Percentiles rank a stretch among this genome's conserved stretches.
phyloP scores from a whole-genome alignment of 768 basidiomycete genomes.

The Rhodotorula toruloides region DNA sequence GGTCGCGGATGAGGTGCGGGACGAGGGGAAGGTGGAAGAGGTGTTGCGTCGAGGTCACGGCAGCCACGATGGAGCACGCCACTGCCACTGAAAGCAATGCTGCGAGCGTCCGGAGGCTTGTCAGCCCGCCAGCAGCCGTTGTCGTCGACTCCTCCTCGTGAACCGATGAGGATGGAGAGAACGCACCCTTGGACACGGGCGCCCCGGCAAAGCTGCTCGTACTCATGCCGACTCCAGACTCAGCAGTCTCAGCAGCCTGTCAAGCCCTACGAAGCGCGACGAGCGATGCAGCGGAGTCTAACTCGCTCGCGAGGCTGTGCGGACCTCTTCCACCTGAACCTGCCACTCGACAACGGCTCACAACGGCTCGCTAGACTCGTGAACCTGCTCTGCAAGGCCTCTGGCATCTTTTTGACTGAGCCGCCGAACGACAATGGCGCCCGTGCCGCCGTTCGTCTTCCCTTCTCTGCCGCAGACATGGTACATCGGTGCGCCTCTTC shows the following conservation, averaged over 20 bases:
- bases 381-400: too few relatives aligned
- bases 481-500: constrained; percentile 31
- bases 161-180: background rate
- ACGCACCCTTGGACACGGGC: constrained; percentile 32
- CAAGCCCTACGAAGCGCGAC: too few relatives aligned
- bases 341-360: too few relatives aligned
- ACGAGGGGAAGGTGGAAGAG: constrained; percentile 24
- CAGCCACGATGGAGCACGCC: constrained; percentile 8
- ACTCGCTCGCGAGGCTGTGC: too few relatives aligned
- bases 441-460: constrained; percentile 33
- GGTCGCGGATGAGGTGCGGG: constrained; percentile 37
- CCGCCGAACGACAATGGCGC: constrained; percentile 13
- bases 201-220: constrained; percentile 26
- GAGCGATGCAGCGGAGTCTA: too few relatives aligned
- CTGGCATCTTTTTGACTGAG: background rate
- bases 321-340: too few relatives aligned
- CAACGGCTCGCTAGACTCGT: too few relatives aligned
- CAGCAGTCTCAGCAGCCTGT: background rate
- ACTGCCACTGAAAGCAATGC: background rate
- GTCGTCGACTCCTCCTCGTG: background rate
- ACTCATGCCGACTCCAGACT: background rate
- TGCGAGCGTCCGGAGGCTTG: background rate
- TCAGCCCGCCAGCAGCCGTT: too few relatives aligned
- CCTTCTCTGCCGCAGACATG: constrained; percentile 30
- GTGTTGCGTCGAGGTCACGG: constrained; percentile 19